These are phyloP conservation scores for Solanum medicagineum DNA, from an alignment of 257 asterid species.

Conservation along the genomic window DNA sequence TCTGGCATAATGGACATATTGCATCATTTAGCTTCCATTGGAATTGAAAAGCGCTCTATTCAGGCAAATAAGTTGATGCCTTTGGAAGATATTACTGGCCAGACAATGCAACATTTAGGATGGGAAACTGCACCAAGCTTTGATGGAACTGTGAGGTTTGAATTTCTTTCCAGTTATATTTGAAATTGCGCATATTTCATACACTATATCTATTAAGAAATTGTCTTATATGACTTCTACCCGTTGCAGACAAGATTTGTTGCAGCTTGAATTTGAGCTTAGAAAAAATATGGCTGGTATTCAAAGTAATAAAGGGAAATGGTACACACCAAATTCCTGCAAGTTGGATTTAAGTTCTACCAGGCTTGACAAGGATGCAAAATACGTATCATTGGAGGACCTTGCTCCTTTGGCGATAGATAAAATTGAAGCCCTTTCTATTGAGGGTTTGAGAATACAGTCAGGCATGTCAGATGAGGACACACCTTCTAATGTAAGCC, in stretches of 20 bases:
- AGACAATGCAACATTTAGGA: conserved; percentile 65
- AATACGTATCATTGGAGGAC: conserved; percentile 68
- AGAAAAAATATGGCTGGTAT: conserved; percentile 12
- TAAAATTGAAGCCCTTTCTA: conserved; percentile 54
- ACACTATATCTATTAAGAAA: not conserved
- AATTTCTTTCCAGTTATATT: not conserved
- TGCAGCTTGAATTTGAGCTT: conserved; percentile 24
- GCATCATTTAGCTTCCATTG: conserved; percentile 74
- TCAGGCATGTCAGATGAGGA: conserved; percentile 70
- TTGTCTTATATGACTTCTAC: not conserved
- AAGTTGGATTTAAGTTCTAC: conserved; percentile 17
- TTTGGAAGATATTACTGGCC: conserved; percentile 77
- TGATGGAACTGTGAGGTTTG: conserved; percentile 61
- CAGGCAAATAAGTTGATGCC: conserved; percentile 94
- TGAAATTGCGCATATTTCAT: not conserved
- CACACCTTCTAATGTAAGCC: conserved; percentile 55
- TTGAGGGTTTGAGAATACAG: conserved; percentile 77
- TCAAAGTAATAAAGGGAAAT: conserved; percentile 17
- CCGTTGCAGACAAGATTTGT: conserved; percentile 38
- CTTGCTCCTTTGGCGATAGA: conserved; percentile 95
- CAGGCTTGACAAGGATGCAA: conserved; percentile 26
- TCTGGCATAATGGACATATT: conserved; percentile 78
- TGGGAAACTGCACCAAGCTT: conserved; percentile 57
- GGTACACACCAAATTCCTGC: conserved; percentile 2
- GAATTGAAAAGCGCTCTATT: conserved; percentile 86